phyloP scores from a whole-genome alignment of 805 yeast genomes.

The Tetrapisispora phaffii region DNA sequence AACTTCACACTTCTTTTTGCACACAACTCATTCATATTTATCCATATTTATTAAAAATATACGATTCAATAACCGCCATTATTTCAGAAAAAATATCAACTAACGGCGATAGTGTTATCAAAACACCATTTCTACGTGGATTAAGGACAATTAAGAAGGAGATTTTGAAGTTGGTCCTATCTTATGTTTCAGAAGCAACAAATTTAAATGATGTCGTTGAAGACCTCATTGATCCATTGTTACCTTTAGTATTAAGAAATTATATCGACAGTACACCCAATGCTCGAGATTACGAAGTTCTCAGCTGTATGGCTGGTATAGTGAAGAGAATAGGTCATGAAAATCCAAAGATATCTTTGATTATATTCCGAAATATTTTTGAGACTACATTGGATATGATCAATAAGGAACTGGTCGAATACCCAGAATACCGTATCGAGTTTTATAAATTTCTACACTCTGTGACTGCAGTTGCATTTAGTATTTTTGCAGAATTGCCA shows the following conservation, averaged over 20 bases:
- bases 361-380: slow-evolving; percentile 74
- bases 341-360: slow-evolving; percentile 75
- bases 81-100: slow-evolving; percentile 64
- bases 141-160: slow-evolving; percentile 90
- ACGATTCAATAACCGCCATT: slow-evolving; percentile 72
- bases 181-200: slow-evolving; percentile 74
- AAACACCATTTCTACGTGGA: slow-evolving; percentile 84
- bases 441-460: slow-evolving; percentile 8
- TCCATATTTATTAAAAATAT: slow-evolving; percentile 76
- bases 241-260: slow-evolving; percentile 74
- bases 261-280: slow-evolving; percentile 78
- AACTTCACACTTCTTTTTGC: slow-evolving; percentile 79
- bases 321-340: slow-evolving; percentile 72
- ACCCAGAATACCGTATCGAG: slow-evolving; percentile 90
- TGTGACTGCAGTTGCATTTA: slow-evolving; percentile 46
- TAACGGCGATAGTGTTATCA: slow-evolving; percentile 75
- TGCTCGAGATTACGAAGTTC: slow-evolving; percentile 92
- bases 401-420: slow-evolving; percentile 81
- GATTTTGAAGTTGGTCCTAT: slow-evolving; percentile 73
- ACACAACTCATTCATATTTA: slow-evolving; percentile 76
- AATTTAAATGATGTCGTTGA: slow-evolving; percentile 68
- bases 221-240: slow-evolving; percentile 68
- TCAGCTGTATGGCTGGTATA: slow-evolving; percentile 80
- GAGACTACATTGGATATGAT: slow-evolving; percentile 89
- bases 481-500: slow-evolving; percentile 70